Base-by-base conservation (phyloP, 2,329 filamentous ascomycete species). In the Cladosporium austrohemisphaericum region DNA sequence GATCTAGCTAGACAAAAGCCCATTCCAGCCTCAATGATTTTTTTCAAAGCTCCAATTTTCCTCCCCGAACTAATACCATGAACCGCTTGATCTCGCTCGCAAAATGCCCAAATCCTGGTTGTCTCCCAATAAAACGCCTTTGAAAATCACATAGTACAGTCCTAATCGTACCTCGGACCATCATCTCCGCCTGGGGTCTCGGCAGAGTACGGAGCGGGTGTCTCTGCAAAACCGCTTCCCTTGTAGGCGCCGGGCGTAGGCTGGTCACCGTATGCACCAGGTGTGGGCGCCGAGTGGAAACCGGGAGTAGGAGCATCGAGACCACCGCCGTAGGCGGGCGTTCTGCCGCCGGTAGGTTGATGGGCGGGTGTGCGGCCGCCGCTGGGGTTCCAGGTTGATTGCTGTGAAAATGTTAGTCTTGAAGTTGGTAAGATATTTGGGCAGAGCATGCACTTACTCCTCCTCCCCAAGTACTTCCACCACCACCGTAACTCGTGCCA, bases 361-460 rank as follows among this genome's bases (percentile, higher is more conserved):
- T 76, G 48, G 77, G 80, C 86, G 2, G 88, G 85, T 28, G 68
- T 70, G 28, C 66, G 62, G 33, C 59, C 59, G 22, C 60, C 60
- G 23, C 44, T 66, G 29, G 68, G 59, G 52, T 65, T 66, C 66
- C 66, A 70, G 2, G 66, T 64, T 8, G 65, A 64, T 53, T 60
- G 58, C 61, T 67, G 55, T 33, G 5, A 43, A 9, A 29, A 35
- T 25, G 23, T 49, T 38, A 57, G 54, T 51, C 25, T n/a, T n/a
- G n/a, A n/a, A n/a, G n/a, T n/a, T n/a, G n/a, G n/a, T n/a, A 85
- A 6, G 86, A 86, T 1, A 85, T 90, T 46, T 86, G 81, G n/a
- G n/a, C 10, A 31, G 9, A 19, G 31, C 14, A n/a, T 41, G 38
- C 29, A 60, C 56, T 57, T 55, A 60, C 56, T 46, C 25, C 33